Evolutionary conservation across 2,329 filamentous ascomycete genomes (phyloP).

Genomic region (Penicillium sp.): DNA sequence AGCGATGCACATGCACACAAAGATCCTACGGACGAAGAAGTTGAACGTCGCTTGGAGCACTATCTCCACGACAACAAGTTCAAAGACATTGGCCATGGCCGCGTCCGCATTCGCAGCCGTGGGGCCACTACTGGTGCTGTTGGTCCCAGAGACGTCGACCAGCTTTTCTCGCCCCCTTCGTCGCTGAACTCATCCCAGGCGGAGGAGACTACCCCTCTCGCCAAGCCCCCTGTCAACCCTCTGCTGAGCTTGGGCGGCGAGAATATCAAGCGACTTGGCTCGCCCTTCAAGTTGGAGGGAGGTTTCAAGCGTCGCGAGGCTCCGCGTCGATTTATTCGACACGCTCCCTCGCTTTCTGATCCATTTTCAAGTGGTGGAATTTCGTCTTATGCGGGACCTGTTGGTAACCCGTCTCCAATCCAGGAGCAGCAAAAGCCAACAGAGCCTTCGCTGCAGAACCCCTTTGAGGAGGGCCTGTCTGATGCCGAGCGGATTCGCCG

Average conservation of each 20-base stretch:
- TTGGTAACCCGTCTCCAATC: conserved; percentile 14
- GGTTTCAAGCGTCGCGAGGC: conserved; percentile 32
- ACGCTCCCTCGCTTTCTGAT: conserved; percentile 46
- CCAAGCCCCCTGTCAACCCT: conserved; percentile 26
- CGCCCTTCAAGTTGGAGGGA: conserved; percentile 47
- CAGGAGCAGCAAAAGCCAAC: conserved; percentile 16
- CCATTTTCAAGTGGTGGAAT: conserved; percentile 38
- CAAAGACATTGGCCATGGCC: conserved; percentile 52
- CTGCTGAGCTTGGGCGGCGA: conserved; percentile 38
- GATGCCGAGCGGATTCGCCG: conserved; percentile 42
- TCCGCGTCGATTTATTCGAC: conserved; percentile 34
- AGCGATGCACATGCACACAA: conserved; percentile 40
- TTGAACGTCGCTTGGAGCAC: conserved; percentile 55
- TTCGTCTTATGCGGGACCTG: conserved; percentile 19
- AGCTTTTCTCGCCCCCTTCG: conserved; percentile 54
- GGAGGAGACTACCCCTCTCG: conserved; percentile 21
- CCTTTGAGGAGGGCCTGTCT: conserved; percentile 36
- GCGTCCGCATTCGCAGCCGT: conserved; percentile 59
- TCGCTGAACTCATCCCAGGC: conserved; percentile 28
- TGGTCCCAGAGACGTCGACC: conserved; percentile 51
- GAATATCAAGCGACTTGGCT: conserved; percentile 47
- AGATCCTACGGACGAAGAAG: conserved; percentile 57
- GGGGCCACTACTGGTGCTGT: conserved; percentile 61
- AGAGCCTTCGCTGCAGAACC: conserved; percentile 28
- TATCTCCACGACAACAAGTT: conserved; percentile 37